These are phyloP conservation scores for Kwoniella heveanensis DNA, from an alignment of 768 basidiomycete species.

Conservation along the genomic window DNA sequence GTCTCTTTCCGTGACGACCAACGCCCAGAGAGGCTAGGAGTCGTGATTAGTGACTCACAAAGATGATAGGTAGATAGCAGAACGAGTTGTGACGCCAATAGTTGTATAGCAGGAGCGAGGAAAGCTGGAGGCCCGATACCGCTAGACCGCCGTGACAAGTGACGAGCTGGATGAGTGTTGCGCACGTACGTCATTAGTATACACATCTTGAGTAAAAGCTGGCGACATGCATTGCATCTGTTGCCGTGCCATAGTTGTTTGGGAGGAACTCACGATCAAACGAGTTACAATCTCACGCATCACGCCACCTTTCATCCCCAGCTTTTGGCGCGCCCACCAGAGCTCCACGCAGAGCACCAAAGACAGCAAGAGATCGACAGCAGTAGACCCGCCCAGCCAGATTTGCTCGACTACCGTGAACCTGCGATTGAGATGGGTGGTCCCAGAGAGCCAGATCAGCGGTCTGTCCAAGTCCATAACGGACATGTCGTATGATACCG, in stretches of 20 bases:
- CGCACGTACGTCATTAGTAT: too few relatives aligned
- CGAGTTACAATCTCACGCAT: constrained; percentile 35
- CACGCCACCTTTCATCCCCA: constrained; percentile 27
- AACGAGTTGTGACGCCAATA: constrained; percentile 11
- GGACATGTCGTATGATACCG: too few relatives aligned
- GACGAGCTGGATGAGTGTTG: too few relatives aligned
- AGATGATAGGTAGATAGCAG: constrained; percentile 38
- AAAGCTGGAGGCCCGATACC: constrained; percentile 33
- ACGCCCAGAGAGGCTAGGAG: too few relatives aligned
- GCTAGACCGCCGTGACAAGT: constrained; percentile 42
- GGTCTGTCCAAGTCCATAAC: not conserved
- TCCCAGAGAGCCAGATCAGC: not conserved
- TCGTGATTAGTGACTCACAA: constrained; percentile 32
- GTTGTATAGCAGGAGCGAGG: constrained; percentile 28
- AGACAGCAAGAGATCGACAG: constrained; percentile 32
- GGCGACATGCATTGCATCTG: too few relatives aligned
- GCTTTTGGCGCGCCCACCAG: constrained; percentile 40
- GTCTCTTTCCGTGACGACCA: too few relatives aligned
- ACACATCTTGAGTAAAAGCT: too few relatives aligned
- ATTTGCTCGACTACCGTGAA: constrained; percentile 17
- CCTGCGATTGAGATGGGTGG: constrained; percentile 1
- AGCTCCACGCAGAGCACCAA: constrained; percentile 31
- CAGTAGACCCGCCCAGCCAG: constrained; percentile 28
- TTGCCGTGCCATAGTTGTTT: too few relatives aligned
- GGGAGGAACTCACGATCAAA: constrained; percentile 35